Evolutionary conservation across 352 stramenopile genomes (phyloP).

Genomic region (Pythium brachiatum): DNA sequence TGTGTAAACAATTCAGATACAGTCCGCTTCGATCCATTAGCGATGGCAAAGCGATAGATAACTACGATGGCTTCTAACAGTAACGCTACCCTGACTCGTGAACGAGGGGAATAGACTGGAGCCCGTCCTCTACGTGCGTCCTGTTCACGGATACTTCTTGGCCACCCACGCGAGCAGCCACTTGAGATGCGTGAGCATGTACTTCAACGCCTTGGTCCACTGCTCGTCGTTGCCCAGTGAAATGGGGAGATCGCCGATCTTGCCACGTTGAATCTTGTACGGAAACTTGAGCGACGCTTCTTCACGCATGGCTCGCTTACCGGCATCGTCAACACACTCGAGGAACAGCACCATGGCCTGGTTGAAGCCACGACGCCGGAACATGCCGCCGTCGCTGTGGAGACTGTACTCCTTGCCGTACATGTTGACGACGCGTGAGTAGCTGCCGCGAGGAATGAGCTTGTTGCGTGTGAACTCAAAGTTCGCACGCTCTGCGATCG

Average conservation of each 20-base stretch:
- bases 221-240: constrained; percentile 87
- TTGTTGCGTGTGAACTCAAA: constrained; percentile 84
- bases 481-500: constrained; percentile 75
- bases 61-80: not conserved
- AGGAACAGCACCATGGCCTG: constrained; percentile 89
- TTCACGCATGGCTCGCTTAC: constrained; percentile 82
- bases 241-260: constrained; percentile 89
- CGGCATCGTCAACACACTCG: constrained; percentile 85
- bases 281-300: constrained; percentile 89
- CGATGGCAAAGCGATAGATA: not conserved
- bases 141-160: constrained; percentile 63
- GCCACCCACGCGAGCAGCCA: constrained; percentile 92
- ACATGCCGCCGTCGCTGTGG: constrained; percentile 83
- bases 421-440: constrained; percentile 81
- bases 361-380: constrained; percentile 89
- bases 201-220: constrained; percentile 89
- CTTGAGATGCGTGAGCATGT: constrained; percentile 82
- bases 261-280: constrained; percentile 89
- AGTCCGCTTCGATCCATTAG: not conserved
- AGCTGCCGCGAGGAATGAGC: constrained; percentile 81
- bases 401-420: constrained; percentile 83
- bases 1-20: too few relatives aligned
- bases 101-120: too few relatives aligned
- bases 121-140: too few relatives aligned
- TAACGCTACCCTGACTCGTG: too few relatives aligned